Base-by-base conservation (phyloP, 495 filamentous ascomycete genomes). In the Ramalina intermedia region DNA sequence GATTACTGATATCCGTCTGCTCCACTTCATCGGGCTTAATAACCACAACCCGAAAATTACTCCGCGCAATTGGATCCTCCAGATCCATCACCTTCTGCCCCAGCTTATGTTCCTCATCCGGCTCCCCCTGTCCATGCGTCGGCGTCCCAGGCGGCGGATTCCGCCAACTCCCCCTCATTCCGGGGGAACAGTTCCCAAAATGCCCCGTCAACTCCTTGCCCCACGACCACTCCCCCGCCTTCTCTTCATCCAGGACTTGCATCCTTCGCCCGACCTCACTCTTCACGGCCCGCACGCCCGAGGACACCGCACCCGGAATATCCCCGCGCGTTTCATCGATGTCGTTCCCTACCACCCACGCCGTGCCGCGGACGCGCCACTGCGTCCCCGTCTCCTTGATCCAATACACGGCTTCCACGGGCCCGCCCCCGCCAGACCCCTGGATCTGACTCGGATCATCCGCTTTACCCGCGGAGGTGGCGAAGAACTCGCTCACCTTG, bases 351-450 rank as follows among this genome's bases (percentile, higher is more conserved):
- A 85, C 76, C 2, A 79, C 74, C 56, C 78, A 88, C n/a, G 84
- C 87, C 26, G 64, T 62, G 8, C 91, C 91, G 17, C 76, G 71
- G 14, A 98, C 56, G 41, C 91, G 70, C 91, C 90, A 96, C 69
- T 96, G 90, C 33, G 75, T 81, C 63, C 69, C 73, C 14, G 67
- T 61, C 40, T 81, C 75, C 59, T 74, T 74, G 14, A 80, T 61
- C 90, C 90, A 98, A 62, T 84, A 96, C 12, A 87, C 72, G 11
- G 78, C 86, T 63, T 98, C 91, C 13, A 88, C 76, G 0, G 71
- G 70, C 20, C 76, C 80, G 0, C 82, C 85, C 9, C 79, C 79
- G 4, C 79, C 80, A 35, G 69, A 70, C 14, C 71, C 76, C 39
- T 66, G 60, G 16, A 52, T 61, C 49, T 68, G 70, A 40, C 49